Evolutionary conservation across 1,139 yeast genomes (phyloP), one percentile per base, ranked within the genome.

Genomic region (Candida pseudoviswanathii): DNA sequence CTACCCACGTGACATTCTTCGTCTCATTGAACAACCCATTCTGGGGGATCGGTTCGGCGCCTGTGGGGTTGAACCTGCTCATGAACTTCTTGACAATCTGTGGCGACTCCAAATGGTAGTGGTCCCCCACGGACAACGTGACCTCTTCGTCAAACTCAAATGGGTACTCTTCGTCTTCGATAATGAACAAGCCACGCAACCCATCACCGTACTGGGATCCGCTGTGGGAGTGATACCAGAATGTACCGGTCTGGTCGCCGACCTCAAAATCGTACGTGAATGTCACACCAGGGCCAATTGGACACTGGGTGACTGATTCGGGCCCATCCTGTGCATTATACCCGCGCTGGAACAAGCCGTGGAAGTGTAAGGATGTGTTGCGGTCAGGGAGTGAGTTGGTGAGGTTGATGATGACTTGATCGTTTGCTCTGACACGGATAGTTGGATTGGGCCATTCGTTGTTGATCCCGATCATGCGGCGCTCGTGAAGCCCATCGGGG

Each of bases 31-130:
- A 78, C 60, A 90, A 73, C 57, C 87, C 65, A 63, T 84, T 84
- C 60, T 86, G 84, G 2, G 98, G 98, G 58, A 92, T 82, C 41
- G 98, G 98, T 69, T 92, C 98, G 33, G 97, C 97, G 56, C 98
- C 98, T 4, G 97, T 89, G 43, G 98, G 98, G 69, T 92, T 92
- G 71, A 79, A 86, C 55, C 86, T 68, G 56, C 75, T 80, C 71
- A 89, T 64, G 71, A 91, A 91, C 21, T 62, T 58, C 10, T 77
- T 68, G 54, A 78, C 70, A 57, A 91, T 75, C 22, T 64, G 77
- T 43, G 77, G 77, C 42, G 85, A 75, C 47, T 75, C 70, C 34
- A 80, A 75, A 66, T 90, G 96, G 70, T 92, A 92, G 95, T 96
- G 91, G 59, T 92, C 98, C 42, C 86, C 73, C 39, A 92, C 61